Base-by-base conservation (phyloP, 768 basidiomycete species). In the Coprinopsis strossmayeri region DNA sequence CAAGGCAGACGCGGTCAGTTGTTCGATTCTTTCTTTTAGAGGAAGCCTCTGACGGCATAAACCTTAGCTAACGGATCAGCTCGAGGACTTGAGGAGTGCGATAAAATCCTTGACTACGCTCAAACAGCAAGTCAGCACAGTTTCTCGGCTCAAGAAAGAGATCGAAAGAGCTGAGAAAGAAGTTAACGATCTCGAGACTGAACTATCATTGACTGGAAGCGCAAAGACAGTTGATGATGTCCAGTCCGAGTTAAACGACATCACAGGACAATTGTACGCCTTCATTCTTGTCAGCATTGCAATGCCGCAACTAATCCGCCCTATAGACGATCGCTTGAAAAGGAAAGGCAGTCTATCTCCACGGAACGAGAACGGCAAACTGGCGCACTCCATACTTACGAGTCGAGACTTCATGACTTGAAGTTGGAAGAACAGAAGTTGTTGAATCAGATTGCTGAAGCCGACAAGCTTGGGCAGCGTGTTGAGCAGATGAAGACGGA, bases 181-280 rank as follows among this genome's bases (percentile, higher is more conserved):
- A 32, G 77, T 86, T 38, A 53, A 62, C 7, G 67, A 71, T 40
- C 68, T 92, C 38, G 90, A 96, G 63, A 67, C 68, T 40, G 80
- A 87, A 40, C 73, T 99, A 13, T 67, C 74, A 17, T 66, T 75
- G 5, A 82, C 82, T 1, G 94, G 93, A 1, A 86, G 84, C 27
- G 76, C 79, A 12, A 89, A 82, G 64, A 92, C 93, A 1, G 77
- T 79, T 0, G 88, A 91, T 39, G 92, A 94, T 40, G 84, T 97
- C 13, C 87, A 97, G 62, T 66, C 57, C 21, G 84, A 96, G 59
- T 70, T 96, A 4, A 80, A 86, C 47, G 65, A 67, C 1, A 61
- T 94, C 20, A 70, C 74, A 1, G 68, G 67, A 13, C 73, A 84
- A 52, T 71, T 91, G 93, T 95, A 57, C 59, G 81, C 64, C 37